Evolutionary conservation across 2,329 filamentous ascomycete species (phyloP).

Genomic region (Scopulariopsis brevicaulis): DNA sequence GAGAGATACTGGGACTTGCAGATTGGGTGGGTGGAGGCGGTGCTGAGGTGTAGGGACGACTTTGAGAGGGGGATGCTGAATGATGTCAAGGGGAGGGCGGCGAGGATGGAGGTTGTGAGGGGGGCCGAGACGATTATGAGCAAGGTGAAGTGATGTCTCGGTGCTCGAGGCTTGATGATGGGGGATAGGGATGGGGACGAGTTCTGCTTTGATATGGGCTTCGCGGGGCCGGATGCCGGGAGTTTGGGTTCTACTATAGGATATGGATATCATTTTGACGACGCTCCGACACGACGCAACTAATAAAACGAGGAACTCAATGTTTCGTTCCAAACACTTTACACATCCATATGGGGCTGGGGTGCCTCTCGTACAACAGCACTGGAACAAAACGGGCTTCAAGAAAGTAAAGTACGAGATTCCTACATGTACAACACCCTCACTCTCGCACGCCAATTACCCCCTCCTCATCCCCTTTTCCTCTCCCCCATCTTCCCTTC

Average conservation of each 20-base stretch:
- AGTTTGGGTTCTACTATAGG: no score
- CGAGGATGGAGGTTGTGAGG: conserved; percentile 68
- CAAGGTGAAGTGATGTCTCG: conserved; percentile 73
- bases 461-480: neutral
- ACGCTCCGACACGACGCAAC: no score
- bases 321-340: no score
- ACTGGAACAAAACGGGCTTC: neutral
- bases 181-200: no score
- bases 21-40: conserved; percentile 90
- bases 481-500: neutral
- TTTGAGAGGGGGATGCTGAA: conserved; percentile 88
- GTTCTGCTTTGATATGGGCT: no score
- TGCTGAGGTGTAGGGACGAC: conserved; percentile 77
- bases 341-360: no score
- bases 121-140: conserved; percentile 91
- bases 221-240: no score
- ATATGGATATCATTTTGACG: no score
- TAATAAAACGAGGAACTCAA: no score
- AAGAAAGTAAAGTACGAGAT: neutral
- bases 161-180: no score
- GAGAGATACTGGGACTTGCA: conserved; percentile 84
- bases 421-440: neutral
- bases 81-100: conserved; percentile 77
- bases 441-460: neutral
- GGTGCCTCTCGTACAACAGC: neutral